A percentile compares a stretch with the other conserved stretches of the same genome.
Conservation (phyloP, 495 filamentous ascomycete species). For the Aspergillus panamensis region DNA sequence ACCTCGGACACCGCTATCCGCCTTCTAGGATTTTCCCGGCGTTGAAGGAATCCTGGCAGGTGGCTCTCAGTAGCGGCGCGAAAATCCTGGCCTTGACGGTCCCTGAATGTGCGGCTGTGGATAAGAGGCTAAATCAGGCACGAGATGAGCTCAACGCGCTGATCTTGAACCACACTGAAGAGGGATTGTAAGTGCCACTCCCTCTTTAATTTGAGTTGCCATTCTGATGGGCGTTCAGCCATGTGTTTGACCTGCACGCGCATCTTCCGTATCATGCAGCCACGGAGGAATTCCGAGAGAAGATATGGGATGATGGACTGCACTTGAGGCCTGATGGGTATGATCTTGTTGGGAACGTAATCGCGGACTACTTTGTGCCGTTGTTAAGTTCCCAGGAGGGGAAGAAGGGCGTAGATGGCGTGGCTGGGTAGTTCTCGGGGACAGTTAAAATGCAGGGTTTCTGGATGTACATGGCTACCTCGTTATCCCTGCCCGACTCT, state of each 20-base stretch:
- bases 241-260: conserved; percentile 51
- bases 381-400: conserved; percentile 21
- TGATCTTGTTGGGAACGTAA: conserved; percentile 48
- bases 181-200: conserved; percentile 43
- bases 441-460: too few species aligned
- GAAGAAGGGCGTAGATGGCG: too few species aligned
- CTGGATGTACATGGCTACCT: too few species aligned
- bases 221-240: conserved; percentile 20
- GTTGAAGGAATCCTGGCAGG: conserved; percentile 45
- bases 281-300: conserved; percentile 34
- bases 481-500: too few species aligned
- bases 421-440: too few species aligned
- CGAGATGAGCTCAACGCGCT: conserved; percentile 49
- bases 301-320: conserved; percentile 59
- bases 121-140: conserved; percentile 28
- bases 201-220: not conserved
- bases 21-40: conserved; percentile 35
- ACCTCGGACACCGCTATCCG: conserved; percentile 38
- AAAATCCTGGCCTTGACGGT: conserved; percentile 60
- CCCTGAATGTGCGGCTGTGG: conserved; percentile 44
- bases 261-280: conserved; percentile 53
- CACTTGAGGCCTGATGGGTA: conserved; percentile 60
- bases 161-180: conserved; percentile 44
- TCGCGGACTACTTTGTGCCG: conserved; percentile 45
- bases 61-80: conserved; percentile 41